A percentile compares a stretch with the other conserved stretches of the same genome.
Conservation (phyloP, 2,329 filamentous ascomycete species). For the Ophiocordyceps robertsii region DNA sequence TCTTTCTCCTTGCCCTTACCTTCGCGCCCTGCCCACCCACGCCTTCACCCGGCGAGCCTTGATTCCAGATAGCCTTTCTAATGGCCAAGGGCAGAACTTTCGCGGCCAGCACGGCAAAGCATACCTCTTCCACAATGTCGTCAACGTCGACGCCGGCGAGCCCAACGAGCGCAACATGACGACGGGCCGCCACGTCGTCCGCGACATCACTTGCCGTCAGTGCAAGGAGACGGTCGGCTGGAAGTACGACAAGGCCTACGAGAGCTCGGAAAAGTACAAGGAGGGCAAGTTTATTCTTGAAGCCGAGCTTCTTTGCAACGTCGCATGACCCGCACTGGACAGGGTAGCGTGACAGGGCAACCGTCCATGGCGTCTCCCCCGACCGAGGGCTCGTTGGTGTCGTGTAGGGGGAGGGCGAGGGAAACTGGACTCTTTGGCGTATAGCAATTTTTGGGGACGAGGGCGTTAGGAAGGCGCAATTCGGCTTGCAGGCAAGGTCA, state of each 20-base stretch:
- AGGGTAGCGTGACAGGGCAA: neutral
- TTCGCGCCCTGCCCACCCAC: no score
- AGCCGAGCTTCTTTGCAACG: conserved; percentile 74
- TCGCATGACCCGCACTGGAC: conserved; percentile 27
- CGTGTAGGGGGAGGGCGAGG: no score
- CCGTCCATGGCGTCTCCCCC: no score
- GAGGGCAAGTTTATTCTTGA: conserved; percentile 97
- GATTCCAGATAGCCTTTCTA: neutral
- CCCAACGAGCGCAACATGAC: conserved; percentile 97
- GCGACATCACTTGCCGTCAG: conserved; percentile 82
- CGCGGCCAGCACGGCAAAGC: conserved; percentile 97
- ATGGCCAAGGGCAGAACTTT: conserved; percentile 57
- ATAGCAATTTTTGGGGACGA: no score
- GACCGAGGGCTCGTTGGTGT: no score
- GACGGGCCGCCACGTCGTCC: conserved; percentile 84
- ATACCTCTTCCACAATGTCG: conserved; percentile 87
- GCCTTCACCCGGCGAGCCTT: neutral
- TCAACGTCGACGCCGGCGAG: conserved; percentile 76
- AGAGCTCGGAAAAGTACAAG: conserved; percentile 90
- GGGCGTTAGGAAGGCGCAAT: no score
- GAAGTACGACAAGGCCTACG: conserved; percentile 98
- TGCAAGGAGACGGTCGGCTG: conserved; percentile 91
- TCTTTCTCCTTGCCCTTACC: neutral
- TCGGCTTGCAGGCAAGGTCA: no score
- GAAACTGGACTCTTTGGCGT: no score